Evolutionary conservation across 495 filamentous ascomycete genomes (phyloP).

Genomic region (Alectoria sarmentosa): DNA sequence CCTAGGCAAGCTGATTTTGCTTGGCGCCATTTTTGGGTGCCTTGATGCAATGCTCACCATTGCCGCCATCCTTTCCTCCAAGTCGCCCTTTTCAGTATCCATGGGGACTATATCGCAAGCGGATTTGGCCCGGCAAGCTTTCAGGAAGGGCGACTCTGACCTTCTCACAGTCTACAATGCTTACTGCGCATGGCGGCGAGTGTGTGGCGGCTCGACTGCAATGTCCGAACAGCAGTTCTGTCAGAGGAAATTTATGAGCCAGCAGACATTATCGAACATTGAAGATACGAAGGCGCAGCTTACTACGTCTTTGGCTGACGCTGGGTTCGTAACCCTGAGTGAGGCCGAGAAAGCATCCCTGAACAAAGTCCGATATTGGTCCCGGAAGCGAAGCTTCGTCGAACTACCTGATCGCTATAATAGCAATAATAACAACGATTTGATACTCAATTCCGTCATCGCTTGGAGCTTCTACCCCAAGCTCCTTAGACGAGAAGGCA

Average conservation of each 20-base stretch:
- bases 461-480: slow-evolving; percentile 95
- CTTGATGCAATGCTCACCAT: slow-evolving; percentile 85
- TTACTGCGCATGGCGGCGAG: slow-evolving; percentile 77
- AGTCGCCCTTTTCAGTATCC: slow-evolving; percentile 83
- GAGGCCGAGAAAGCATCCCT: slow-evolving; percentile 58
- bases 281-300: slow-evolving; percentile 93
- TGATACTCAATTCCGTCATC: slow-evolving; percentile 68
- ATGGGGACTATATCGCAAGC: slow-evolving; percentile 77
- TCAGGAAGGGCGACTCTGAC: slow-evolving; percentile 81
- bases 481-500: slow-evolving; percentile 75
- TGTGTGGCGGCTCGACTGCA: slow-evolving; percentile 58
- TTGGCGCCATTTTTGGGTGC: slow-evolving; percentile 78
- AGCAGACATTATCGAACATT: slow-evolving; percentile 78
- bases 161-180: slow-evolving; percentile 89
- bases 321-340: slow-evolving; percentile 69
- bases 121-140: slow-evolving; percentile 64
- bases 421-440: slow-evolving; percentile 67
- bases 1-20: slow-evolving; percentile 83
- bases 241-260: slow-evolving; percentile 80
- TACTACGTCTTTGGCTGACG: slow-evolving; percentile 69
- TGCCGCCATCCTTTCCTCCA: slow-evolving; percentile 87
- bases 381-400: slow-evolving; percentile 68
- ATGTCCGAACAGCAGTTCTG: slow-evolving; percentile 79
- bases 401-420: slow-evolving; percentile 66
- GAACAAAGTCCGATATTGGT: slow-evolving; percentile 48